Base-by-base conservation (phyloP, 164 flowering plant genomes). In the Vitis amurensis region DNA sequence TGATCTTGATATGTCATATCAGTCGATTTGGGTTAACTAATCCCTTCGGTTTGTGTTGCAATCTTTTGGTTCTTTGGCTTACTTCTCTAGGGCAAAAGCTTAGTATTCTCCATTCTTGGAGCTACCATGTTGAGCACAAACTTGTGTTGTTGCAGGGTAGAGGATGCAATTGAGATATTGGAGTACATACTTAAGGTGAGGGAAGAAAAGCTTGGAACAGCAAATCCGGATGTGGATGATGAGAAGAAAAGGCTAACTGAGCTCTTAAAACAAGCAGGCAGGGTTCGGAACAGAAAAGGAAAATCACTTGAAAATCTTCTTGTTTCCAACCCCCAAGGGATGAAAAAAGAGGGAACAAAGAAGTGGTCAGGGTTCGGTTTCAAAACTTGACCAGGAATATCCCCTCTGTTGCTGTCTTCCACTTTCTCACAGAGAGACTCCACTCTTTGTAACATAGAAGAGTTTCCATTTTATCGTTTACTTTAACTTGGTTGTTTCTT, bases 161-260 rank as follows among this genome's bases (percentile, higher is more conserved):
- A 70, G 27, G 86, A 76, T 65, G 82, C 86, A 49, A 80, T 80
- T 68, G 77, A 78, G 61, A 74, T 80, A 49, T 64, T 83, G 76
- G 82, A 83, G 60, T 66, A 76, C 58, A 73, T 83, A 11, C 69
- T 83, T 3, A 78, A 68, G 60, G 68, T 78, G 77, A 80, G 86
- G 68, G 82, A 83, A 68, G 86, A 83, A 56, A 78, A 78, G 65
- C 78, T 83, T 27, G 86, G 83, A 61, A 83, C 86, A 3, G 86
- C 82, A 55, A 74, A 83, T 64, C 86, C 86, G 0, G 82, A 80
- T 2, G 74, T 83, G 8, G 79, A 76, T 4, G 86, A 80, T 52
- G 83, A 80, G 68, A 83, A 70, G 72, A 78, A 60, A 68, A 76
- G 86, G 75, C 71, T 83, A 27, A 72, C 59, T 8, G 71, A 78